Evolutionary conservation across 202 grass and related monocot species (phyloP).

Genomic region (Miscanthus sacchariflorus): DNA sequence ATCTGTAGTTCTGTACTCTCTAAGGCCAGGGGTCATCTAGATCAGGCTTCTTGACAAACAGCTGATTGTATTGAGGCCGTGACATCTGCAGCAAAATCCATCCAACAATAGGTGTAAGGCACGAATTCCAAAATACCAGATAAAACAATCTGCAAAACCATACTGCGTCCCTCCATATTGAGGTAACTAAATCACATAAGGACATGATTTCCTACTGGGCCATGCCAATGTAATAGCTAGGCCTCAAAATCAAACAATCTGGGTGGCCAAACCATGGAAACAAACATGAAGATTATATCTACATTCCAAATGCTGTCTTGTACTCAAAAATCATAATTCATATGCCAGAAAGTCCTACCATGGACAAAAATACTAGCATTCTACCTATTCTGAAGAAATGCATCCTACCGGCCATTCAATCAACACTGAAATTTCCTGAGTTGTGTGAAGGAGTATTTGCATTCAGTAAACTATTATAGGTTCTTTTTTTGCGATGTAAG

Average conservation of each 20-base stretch:
- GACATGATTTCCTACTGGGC: constrained; percentile 4
- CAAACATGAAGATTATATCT: not conserved
- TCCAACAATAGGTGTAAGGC: constrained; percentile 2
- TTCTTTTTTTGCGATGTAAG: too few relatives aligned
- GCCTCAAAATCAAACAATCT: not conserved
- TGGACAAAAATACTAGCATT: not conserved
- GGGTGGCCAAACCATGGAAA: not conserved
- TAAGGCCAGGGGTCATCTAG: constrained; percentile 69
- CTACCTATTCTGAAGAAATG: not conserved
- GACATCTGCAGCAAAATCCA: constrained; percentile 70
- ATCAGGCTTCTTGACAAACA: constrained; percentile 89
- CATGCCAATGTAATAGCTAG: not conserved
- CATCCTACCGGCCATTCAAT: not conserved
- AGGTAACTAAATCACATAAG: not conserved
- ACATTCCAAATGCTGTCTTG: not conserved
- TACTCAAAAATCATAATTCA: not conserved
- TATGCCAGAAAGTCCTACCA: not conserved
- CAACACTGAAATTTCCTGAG: not conserved
- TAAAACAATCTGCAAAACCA: not conserved
- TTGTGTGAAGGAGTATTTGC: not conserved
- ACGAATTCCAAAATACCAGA: not conserved
- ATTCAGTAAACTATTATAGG: not conserved
- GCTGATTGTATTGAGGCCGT: constrained; percentile 70
- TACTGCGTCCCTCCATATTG: not conserved
- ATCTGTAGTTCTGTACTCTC: constrained; percentile 37